Conservation (phyloP, 2,329 filamentous ascomycete species). For the Nemania sp. region DNA sequence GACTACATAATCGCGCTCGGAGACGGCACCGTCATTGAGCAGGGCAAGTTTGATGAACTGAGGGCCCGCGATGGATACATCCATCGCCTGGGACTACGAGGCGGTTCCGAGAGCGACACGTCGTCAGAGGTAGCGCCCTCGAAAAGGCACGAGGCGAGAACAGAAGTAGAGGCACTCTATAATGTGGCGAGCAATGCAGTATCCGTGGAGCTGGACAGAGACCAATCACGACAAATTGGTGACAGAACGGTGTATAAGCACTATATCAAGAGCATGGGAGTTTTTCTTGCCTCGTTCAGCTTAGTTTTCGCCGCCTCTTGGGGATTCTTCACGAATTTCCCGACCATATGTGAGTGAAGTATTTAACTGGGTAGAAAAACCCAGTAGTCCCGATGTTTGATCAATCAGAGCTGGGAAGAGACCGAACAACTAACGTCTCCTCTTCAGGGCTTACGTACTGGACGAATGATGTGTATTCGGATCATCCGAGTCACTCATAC, state of each 20-base stretch:
- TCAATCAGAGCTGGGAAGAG: not conserved
- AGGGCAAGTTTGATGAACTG: slow-evolving; percentile 48
- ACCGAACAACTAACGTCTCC: not conserved
- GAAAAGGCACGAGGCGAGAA: not conserved
- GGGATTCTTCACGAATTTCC: slow-evolving; percentile 34
- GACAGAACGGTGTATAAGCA: slow-evolving; percentile 33
- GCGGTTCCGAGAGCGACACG: slow-evolving; percentile 21
- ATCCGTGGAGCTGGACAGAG: not conserved
- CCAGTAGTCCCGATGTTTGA: not conserved
- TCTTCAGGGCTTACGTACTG: slow-evolving; percentile 31
- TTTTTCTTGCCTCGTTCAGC: slow-evolving; percentile 5
- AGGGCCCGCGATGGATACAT: slow-evolving; percentile 37
- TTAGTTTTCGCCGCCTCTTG: slow-evolving; percentile 25
- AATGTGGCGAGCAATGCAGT: slow-evolving; percentile 7
- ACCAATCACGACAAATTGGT: slow-evolving; percentile 26
- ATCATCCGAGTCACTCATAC: slow-evolving; percentile 28
- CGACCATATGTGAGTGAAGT: slow-evolving; percentile 29
- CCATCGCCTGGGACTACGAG: slow-evolving; percentile 29
- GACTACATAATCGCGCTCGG: slow-evolving; percentile 54
- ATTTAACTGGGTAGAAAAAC: not conserved
- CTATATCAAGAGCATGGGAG: slow-evolving; percentile 35
- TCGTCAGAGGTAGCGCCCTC: slow-evolving; percentile 1
- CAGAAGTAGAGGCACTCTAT: not conserved
- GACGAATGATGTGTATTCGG: slow-evolving; percentile 27
- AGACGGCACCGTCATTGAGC: slow-evolving; percentile 48